Base-by-base conservation (phyloP, 1,139 yeast species). In the Magnusiomyces tetraspermus region DNA sequence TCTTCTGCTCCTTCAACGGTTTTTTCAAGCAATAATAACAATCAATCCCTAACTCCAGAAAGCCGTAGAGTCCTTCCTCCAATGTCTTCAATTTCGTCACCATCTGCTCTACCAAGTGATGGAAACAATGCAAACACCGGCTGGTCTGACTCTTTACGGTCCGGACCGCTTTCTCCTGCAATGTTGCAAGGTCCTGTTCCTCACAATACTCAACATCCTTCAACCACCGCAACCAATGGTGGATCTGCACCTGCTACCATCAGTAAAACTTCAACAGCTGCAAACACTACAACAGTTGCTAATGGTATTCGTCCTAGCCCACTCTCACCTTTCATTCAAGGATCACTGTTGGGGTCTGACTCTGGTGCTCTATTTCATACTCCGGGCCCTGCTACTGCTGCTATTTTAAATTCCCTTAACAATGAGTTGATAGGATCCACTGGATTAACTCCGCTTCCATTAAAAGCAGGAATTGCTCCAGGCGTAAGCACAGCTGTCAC, bases 371-470 rank as follows among this genome's bases (percentile, higher is more conserved):
- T 65, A 59, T 67, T 66, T 56, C 68, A 70, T n/a, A 65, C 64
- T n/a, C 71, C 71, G 1, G 68, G 68, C 15, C 72, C 72, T 2
- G 63, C 67, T 10, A 67, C 72, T 8, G 71, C 71, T 11, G 69
- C 70, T 17, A 59, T 68, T 26, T 58, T 68, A 31, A 22, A 23
- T 13, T 69, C 70, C 13, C 57, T 67, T 21, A 53, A 57, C 13
- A 53, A 50, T 19, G 59, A 55, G 10, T 50, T 49, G 17, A 41
- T 49, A 2, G 54, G 54, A 2, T 46, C 54, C 2, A 48, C 57
- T 2, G 57, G 57, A 2, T 47, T 54, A 2, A 51, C 57, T 8
- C 54, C 54, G 3, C 46, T 55, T 8, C 42, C 42, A 5, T 33
- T 46, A 13, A 46, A 46, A 22, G 13, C 42, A 23, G 42, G 49